Percentiles rank a stretch among this genome's conserved stretches.
Conservation (phyloP, 306 rosid species). For the Oemleria cerasiformis region DNA sequence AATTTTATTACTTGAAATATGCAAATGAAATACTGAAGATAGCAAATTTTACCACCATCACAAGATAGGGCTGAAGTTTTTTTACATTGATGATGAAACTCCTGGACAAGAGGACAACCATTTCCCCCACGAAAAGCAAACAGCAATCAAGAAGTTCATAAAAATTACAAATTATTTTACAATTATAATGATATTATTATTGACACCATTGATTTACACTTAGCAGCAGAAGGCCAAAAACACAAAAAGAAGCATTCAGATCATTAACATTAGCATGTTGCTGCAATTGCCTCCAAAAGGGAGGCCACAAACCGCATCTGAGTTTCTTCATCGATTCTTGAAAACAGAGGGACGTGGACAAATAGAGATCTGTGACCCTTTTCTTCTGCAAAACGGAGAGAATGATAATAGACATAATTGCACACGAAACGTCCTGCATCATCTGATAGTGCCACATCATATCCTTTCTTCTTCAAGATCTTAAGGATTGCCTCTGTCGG, state of each 20-base stretch:
- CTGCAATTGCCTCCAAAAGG: conserved; percentile 75
- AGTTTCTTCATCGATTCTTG: conserved; percentile 67
- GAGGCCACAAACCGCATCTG: conserved; percentile 64
- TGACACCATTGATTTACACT: conserved; percentile 31
- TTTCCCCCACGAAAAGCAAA: conserved; percentile 10
- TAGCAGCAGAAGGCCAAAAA: conserved; percentile 23
- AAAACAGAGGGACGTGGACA: conserved; percentile 80
- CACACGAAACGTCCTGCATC: conserved; percentile 92
- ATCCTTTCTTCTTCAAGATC: conserved; percentile 52
- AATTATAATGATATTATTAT: conserved; percentile 27
- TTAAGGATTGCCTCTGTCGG: conserved; percentile 45
- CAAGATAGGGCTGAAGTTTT: neutral
- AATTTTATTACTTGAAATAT: neutral
- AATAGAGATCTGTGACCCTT: conserved; percentile 79
- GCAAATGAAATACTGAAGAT: neutral
- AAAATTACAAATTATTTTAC: conserved; percentile 28
- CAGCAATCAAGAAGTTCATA: conserved; percentile 11
- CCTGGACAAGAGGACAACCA: neutral
- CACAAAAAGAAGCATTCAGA: conserved; percentile 1
- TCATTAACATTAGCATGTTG: conserved; percentile 39
- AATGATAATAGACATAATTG: conserved; percentile 80
- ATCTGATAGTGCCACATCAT: conserved; percentile 51
- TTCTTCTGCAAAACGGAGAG: conserved; percentile 77
- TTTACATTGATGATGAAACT: neutral
- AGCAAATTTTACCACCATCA: neutral